Conservation (phyloP, 129 eudicot species). For the Flaveria ramosissima region DNA sequence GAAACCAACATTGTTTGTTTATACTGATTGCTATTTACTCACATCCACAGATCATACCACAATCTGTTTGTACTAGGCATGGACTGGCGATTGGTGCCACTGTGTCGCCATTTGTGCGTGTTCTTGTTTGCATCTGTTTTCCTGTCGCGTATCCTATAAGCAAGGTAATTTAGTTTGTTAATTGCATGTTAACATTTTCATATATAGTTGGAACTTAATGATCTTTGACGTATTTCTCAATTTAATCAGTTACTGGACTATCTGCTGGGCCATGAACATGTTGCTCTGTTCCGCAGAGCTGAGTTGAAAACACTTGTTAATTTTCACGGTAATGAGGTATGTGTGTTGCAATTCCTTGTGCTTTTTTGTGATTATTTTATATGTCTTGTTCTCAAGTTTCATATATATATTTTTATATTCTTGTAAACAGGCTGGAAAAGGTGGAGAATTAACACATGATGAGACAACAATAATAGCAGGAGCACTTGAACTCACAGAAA, state of each 20-base stretch:
- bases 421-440: slow-evolving; percentile 78
- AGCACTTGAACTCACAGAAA: slow-evolving; percentile 82
- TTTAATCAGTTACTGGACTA: slow-evolving; percentile 59
- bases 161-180: slow-evolving; percentile 56
- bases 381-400: background rate
- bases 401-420: background rate
- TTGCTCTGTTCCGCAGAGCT: slow-evolving; percentile 89
- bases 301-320: slow-evolving; percentile 92
- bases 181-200: background rate
- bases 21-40: slow-evolving; percentile 11
- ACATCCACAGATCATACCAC: slow-evolving; percentile 78
- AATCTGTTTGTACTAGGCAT: slow-evolving; percentile 82
- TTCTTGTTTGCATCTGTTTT: slow-evolving; percentile 85
- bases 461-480: slow-evolving; percentile 98
- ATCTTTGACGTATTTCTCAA: slow-evolving; percentile 18
- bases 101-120: slow-evolving; percentile 75
- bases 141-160: slow-evolving; percentile 97
- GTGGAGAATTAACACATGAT: slow-evolving; percentile 96
- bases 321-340: slow-evolving; percentile 87
- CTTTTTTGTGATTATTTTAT: background rate
- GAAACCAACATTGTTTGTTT: background rate
- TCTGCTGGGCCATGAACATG: slow-evolving; percentile 72
- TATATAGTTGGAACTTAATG: background rate
- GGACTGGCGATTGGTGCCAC: slow-evolving; percentile 93
- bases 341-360: background rate